A percentile compares a stretch with the other conserved stretches of the same genome.
These are phyloP conservation scores for Fraxinus latifolia DNA, from an alignment of 305 asterid species.

Conservation along the genomic window DNA sequence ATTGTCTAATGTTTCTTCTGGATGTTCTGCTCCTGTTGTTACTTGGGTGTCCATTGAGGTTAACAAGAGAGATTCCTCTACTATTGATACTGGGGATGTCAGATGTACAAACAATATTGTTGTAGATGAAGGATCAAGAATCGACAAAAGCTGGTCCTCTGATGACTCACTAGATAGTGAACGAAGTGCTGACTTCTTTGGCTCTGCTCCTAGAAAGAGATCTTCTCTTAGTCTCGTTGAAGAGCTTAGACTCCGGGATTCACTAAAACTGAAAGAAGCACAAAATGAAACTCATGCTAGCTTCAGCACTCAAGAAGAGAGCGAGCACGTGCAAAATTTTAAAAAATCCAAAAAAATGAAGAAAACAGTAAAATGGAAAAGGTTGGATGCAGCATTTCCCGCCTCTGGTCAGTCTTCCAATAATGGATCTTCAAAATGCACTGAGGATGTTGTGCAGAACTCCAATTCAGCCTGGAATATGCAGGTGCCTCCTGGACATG, in stretches of 20 bases:
- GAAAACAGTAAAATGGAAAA: conserved; percentile 45
- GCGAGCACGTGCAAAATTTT: conserved; percentile 23
- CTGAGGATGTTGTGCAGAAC: conserved; percentile 32
- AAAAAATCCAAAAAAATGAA: conserved; percentile 35
- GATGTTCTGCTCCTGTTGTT: conserved; percentile 55
- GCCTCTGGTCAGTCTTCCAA: conserved; percentile 34
- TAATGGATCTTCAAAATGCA: conserved; percentile 26
- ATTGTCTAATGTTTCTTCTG: conserved; percentile 44
- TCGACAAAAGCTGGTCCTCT: conserved; percentile 50
- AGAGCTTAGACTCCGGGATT: conserved; percentile 43
- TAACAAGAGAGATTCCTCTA: conserved; percentile 40
- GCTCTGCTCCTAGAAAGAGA: conserved; percentile 37
- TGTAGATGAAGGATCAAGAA: conserved; percentile 55
- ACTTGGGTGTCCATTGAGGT: conserved; percentile 44
- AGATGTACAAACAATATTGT: conserved; percentile 30
- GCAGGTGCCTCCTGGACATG: conserved; percentile 29
- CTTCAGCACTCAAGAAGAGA: conserved; percentile 39
- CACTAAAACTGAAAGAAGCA: conserved; percentile 25
- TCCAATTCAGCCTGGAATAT: conserved; percentile 23
- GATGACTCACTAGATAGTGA: conserved; percentile 47
- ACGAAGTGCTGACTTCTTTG: conserved; percentile 33
- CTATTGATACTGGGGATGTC: conserved; percentile 33
- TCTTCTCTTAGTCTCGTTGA: conserved; percentile 42
- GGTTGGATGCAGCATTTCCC: conserved; percentile 32
- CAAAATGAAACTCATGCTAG: conserved; percentile 31